These are phyloP conservation scores for Puccinia sorghi DNA, from an alignment of 1,284 basidiomycete species.

Conservation along the genomic window DNA sequence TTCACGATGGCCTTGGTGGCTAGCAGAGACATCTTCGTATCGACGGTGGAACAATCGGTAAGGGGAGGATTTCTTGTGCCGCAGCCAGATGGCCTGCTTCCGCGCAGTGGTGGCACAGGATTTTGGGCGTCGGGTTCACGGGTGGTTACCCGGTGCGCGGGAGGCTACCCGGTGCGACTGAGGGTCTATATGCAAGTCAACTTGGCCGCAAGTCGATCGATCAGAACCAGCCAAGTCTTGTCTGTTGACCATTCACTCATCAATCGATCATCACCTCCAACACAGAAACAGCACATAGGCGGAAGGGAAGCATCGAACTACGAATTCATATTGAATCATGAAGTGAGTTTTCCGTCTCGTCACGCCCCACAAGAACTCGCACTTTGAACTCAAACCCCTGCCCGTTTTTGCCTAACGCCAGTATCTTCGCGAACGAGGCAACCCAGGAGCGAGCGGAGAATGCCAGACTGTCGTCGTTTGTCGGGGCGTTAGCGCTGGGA, in stretches of 20 bases:
- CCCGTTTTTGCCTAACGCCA: neutral
- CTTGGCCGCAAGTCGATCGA: neutral
- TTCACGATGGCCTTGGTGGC: slow-evolving; percentile 17
- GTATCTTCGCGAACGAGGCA: slow-evolving; percentile 64
- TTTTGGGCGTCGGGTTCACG: no score
- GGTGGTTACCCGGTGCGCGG: no score
- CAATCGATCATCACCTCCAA: neutral
- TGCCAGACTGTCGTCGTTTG: slow-evolving; percentile 93
- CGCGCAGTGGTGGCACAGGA: neutral
- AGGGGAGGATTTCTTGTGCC: no score
- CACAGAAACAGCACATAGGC: neutral
- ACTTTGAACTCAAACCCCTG: neutral
- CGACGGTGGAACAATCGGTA: no score
- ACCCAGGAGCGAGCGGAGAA: slow-evolving; percentile 98
- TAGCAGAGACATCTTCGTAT: slow-evolving; percentile 1
- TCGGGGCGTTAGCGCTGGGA: slow-evolving; percentile 92
- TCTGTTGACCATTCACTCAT: neutral
- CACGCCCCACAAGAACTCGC: neutral
- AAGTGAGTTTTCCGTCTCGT: neutral
- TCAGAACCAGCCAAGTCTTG: neutral
- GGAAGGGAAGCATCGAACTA: no score
- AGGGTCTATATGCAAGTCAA: neutral
- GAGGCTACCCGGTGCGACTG: no score
- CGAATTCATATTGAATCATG: neutral
- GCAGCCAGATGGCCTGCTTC: no score